Evolutionary conservation across 2,329 filamentous ascomycete genomes (phyloP).

Genomic region (Chrysoporthe deuterocubensis): DNA sequence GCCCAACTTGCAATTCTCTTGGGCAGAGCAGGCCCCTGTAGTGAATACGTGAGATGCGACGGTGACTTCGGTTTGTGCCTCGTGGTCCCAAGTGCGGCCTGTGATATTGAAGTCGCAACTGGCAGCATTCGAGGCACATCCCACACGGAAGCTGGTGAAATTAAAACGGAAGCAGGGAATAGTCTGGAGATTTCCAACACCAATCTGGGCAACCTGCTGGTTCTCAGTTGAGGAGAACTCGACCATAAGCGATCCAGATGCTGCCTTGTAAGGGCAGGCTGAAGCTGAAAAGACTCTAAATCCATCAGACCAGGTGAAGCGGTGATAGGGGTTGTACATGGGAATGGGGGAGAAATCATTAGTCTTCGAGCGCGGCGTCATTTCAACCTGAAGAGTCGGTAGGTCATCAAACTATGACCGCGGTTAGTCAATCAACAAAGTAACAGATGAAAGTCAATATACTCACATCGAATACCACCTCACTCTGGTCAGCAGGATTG

Average conservation of each 20-base stretch:
- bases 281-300: conserved; percentile 39
- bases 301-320: conserved; percentile 41
- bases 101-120: conserved; percentile 44
- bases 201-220: conserved; percentile 33
- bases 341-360: conserved; percentile 18
- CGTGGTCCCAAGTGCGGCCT: conserved; percentile 37
- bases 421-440: conserved; percentile 10
- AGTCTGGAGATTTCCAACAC: conserved; percentile 29
- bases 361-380: conserved; percentile 11
- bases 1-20: conserved; percentile 37
- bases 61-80: conserved; percentile 29
- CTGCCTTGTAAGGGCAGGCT: conserved; percentile 36
- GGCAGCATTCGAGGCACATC: conserved; percentile 41
- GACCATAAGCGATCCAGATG: conserved; percentile 36
- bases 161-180: conserved; percentile 41
- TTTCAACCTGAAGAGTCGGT: conserved; percentile 13
- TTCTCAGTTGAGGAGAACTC: conserved; percentile 32
- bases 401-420: conserved; percentile 33
- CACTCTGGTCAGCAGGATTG: conserved; percentile 19
- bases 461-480: conserved; percentile 30
- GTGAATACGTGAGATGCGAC: conserved; percentile 33
- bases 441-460: too few relatives aligned
- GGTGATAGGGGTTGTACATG: conserved; percentile 34
- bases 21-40: conserved; percentile 37
- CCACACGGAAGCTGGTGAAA: conserved; percentile 43